phyloP scores from a whole-genome alignment of 805 yeast species.

The Myxozyma monticola region DNA sequence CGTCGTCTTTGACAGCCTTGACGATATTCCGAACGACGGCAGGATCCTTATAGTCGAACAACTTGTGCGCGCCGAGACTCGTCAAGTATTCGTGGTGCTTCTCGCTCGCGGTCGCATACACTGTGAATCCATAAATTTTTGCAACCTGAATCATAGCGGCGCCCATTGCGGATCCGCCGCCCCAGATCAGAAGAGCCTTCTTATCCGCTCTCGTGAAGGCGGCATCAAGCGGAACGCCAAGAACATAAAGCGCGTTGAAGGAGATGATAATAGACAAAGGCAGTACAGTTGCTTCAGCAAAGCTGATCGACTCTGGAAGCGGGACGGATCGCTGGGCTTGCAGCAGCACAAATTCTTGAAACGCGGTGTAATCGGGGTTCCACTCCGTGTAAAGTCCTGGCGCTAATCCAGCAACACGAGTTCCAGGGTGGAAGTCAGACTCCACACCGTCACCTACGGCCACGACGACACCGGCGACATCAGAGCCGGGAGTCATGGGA shows the following conservation, averaged over 20 bases:
- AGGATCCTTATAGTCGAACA: conserved; percentile 54
- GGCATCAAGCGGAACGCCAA: conserved; percentile 2
- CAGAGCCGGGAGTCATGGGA: conserved; percentile 30
- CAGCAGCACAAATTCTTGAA: conserved; percentile 25
- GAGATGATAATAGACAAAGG: conserved; percentile 30
- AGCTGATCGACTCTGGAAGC: conserved; percentile 27
- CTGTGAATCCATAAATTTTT: conserved; percentile 48
- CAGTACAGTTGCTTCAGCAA: conserved; percentile 26
- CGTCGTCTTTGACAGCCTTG: conserved; percentile 1
- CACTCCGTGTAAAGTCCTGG: neutral
- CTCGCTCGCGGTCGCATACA: conserved; percentile 54
- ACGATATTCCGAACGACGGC: conserved; percentile 33
- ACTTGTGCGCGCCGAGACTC: conserved; percentile 51
- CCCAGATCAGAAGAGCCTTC: conserved; percentile 51
- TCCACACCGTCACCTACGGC: neutral
- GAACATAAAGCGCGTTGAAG: neutral
- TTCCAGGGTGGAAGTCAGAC: conserved; percentile 17
- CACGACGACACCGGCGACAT: conserved; percentile 32
- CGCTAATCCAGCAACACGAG: conserved; percentile 4
- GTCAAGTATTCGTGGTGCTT: conserved; percentile 47
- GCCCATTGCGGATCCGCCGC: conserved; percentile 68
- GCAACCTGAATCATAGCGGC: conserved; percentile 59
- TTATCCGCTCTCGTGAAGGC: neutral
- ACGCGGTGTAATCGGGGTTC: conserved; percentile 19
- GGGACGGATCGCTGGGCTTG: conserved; percentile 11